Evolutionary conservation across 2,329 filamentous ascomycete genomes (phyloP).

Genomic region (Hypoxylon sp.): DNA sequence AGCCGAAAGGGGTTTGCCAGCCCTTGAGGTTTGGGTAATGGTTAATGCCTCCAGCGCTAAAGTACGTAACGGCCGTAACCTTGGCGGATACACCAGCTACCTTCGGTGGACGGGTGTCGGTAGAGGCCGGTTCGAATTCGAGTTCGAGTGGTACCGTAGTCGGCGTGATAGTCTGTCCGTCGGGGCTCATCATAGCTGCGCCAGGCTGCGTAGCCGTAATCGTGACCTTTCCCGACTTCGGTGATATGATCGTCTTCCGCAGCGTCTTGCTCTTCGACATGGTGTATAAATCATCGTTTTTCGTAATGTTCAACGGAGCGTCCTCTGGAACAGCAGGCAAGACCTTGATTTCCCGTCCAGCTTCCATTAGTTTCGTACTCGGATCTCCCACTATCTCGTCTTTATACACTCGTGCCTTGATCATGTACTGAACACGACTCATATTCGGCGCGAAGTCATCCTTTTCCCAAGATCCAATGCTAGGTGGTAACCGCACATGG

Average conservation of each 20-base stretch:
- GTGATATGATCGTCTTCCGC: slow-evolving; percentile 61
- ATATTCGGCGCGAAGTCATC: slow-evolving; percentile 65
- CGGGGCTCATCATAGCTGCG: slow-evolving; percentile 59
- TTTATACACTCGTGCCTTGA: slow-evolving; percentile 57
- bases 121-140: slow-evolving; percentile 56
- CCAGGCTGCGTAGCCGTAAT: slow-evolving; percentile 56
- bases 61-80: slow-evolving; percentile 62
- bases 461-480: slow-evolving; percentile 60
- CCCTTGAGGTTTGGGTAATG: slow-evolving; percentile 61
- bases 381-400: slow-evolving; percentile 43
- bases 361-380: slow-evolving; percentile 51
- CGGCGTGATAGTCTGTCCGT: slow-evolving; percentile 54
- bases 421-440: slow-evolving; percentile 61
- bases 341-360: slow-evolving; percentile 58
- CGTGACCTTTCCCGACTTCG: slow-evolving; percentile 60
- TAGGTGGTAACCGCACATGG: slow-evolving; percentile 63
- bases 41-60: slow-evolving; percentile 55
- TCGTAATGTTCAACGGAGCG: slow-evolving; percentile 59
- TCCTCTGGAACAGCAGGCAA: slow-evolving; percentile 60
- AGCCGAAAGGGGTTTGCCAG: slow-evolving; percentile 49
- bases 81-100: slow-evolving; percentile 60
- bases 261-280: slow-evolving; percentile 62
- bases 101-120: slow-evolving; percentile 56
- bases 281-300: slow-evolving; percentile 58
- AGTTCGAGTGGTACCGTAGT: slow-evolving; percentile 57